Conservation (phyloP, 306 rosid genomes). For the Prunus campanulata region DNA sequence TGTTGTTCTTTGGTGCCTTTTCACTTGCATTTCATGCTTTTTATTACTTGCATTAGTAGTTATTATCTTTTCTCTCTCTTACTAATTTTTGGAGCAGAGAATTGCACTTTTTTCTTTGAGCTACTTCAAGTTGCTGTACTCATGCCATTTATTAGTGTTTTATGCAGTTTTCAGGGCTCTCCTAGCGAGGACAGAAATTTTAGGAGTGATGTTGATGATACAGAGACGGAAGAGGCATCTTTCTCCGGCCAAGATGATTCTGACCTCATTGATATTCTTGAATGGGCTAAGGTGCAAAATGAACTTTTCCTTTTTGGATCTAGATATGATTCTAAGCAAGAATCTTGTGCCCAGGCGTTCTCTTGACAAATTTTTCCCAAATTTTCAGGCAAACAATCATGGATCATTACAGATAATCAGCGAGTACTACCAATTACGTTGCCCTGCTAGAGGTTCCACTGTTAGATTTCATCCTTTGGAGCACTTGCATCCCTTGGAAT, state of each 20-base stretch:
- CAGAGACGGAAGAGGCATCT: conserved; percentile 91
- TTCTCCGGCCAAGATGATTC: conserved; percentile 93
- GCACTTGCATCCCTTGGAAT: conserved; percentile 60
- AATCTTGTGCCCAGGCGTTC: conserved; percentile 15
- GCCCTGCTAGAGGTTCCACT: conserved; percentile 64
- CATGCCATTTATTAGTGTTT: conserved; percentile 13
- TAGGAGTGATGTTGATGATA: conserved; percentile 92
- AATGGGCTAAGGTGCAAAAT: conserved; percentile 85
- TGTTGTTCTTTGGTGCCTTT: conserved; percentile 22
- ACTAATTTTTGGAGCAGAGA: not conserved
- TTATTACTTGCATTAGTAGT: not conserved
- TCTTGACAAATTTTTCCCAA: conserved; percentile 15
- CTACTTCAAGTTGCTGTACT: not conserved
- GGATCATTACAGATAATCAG: conserved; percentile 83
- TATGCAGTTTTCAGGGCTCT: conserved; percentile 90
- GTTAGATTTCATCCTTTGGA: conserved; percentile 73
- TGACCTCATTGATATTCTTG: conserved; percentile 81
- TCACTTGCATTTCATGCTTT: not conserved
- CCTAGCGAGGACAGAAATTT: conserved; percentile 91
- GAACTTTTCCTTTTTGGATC: conserved; percentile 12
- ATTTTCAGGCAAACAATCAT: conserved; percentile 60
- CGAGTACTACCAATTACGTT: conserved; percentile 55
- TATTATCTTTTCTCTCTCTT: not conserved
- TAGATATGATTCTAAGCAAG: conserved; percentile 5
- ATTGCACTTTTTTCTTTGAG: not conserved